Evolutionary conservation across 2,329 filamentous ascomycete species (phyloP), one percentile per base, ranked within the genome.

Genomic region (Beauveria pseudobassiana): DNA sequence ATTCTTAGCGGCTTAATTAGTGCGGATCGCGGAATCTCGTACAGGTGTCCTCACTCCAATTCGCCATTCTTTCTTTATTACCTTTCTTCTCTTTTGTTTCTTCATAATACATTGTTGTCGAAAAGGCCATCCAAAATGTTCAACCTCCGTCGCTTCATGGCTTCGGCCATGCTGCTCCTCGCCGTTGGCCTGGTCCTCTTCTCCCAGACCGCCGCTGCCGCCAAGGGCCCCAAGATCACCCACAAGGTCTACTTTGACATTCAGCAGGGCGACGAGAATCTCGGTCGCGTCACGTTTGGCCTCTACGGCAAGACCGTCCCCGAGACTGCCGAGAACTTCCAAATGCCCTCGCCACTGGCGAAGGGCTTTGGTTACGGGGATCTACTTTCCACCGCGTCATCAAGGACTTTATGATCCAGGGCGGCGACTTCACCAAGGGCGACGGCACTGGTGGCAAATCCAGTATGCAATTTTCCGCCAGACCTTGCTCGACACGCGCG

Each of bases 171-270:
- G 73, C 82, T 96, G 72, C 84, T 96, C 71, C 75, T 96, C 70
- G 87, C 90, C 70, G 80, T 93, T 69, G 82, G 83, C 68, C 81
- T 93, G 73, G 78, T 92, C 68, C 85, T 91, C 79, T 86, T 96
- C 73, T 82, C 88, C 68, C 87, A 91, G 76, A 83, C 85, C 40
- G 86, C 84, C 63, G 86, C 89, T 69, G 89, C 90, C 60, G 81
- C 81, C 67, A 91, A 93, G 80, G 93, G 95, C 52, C 93, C 91
- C 65, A 96, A 95, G 86, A 93, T 97, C 80, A 97, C 93, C 70
- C 82, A 90, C 82, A 96, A 96, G 86, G 91, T 95, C 77, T 95
- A 86, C 82, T 93, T 96, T 75, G 90, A 95, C 76, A 87, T 96
- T 67, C 78, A 82, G 70, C 87, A 91, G 71, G 91, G 88, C 71